Conservation (phyloP, 371 early-diverging fungal genomes). For the Mucor mucedo region DNA sequence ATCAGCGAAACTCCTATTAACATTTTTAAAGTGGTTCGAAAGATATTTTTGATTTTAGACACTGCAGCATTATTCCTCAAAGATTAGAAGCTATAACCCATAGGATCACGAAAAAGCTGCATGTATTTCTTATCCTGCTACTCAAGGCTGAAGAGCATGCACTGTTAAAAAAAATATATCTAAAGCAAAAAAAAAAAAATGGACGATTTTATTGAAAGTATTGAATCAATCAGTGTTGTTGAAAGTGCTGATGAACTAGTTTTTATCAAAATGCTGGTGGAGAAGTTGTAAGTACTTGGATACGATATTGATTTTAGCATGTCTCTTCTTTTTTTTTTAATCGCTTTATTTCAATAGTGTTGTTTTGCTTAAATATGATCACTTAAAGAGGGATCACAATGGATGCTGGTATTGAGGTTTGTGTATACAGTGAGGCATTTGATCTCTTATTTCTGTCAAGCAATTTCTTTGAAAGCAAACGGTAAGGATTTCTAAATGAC, state of each 20-base stretch:
- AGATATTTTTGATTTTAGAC: constrained; percentile 15
- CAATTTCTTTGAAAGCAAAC: constrained; percentile 12
- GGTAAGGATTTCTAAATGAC: constrained; percentile 15
- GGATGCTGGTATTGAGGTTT: constrained; percentile 17
- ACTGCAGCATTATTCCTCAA: constrained; percentile 10
- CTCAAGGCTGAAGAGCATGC: constrained; percentile 18
- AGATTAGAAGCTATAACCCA: constrained; percentile 18
- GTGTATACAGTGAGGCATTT: constrained; percentile 13
- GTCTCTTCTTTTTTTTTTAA: constrained; percentile 12
- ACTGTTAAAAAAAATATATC: constrained; percentile 18
- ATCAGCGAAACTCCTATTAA: constrained; percentile 13
- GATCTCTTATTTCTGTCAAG: constrained; percentile 15
- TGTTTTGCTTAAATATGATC: constrained; percentile 13
- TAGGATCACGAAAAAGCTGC: constrained; percentile 17
- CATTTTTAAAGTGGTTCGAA: constrained; percentile 20
- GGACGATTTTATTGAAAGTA: constrained; percentile 14
- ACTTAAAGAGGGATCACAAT: constrained; percentile 15
- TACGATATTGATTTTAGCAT: constrained; percentile 12
- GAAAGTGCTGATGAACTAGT: constrained; percentile 19
- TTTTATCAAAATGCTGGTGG: constrained; percentile 17
- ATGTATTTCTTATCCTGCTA: constrained; percentile 1
- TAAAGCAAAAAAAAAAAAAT: constrained; percentile 10
- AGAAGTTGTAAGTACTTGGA: constrained; percentile 1
- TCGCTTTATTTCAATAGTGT: constrained; percentile 16
- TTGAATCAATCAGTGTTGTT: constrained; percentile 18